A percentile compares a stretch with the other conserved stretches of the same genome.
phyloP scores from a whole-genome alignment of 345 rosid species.

The Eucalyptus paniculata region DNA sequence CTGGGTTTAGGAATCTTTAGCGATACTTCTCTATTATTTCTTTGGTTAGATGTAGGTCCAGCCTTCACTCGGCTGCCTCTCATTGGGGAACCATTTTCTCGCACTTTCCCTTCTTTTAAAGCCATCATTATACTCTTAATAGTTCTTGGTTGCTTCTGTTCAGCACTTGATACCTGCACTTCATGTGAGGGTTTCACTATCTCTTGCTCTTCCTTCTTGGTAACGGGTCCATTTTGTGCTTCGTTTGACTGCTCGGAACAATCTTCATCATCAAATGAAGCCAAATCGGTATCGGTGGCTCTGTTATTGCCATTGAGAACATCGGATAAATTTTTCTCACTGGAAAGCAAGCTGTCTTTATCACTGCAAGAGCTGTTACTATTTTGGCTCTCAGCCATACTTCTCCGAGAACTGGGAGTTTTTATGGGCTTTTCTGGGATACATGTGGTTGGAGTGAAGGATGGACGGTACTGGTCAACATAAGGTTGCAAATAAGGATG shows the following conservation, averaged over 20 bases:
- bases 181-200: conserved; percentile 19
- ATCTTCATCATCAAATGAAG: conserved; percentile 57
- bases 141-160: conserved; percentile 72
- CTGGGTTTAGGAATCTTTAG: conserved; percentile 57
- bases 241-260: conserved; percentile 30
- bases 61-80: conserved; percentile 51
- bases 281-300: conserved; percentile 39
- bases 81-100: conserved; percentile 83
- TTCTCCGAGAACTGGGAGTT: conserved; percentile 32
- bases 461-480: conserved; percentile 67
- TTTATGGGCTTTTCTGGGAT: conserved; percentile 44
- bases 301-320: conserved; percentile 27
- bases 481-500: conserved; percentile 92
- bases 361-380: conserved; percentile 80
- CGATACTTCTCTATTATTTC: conserved; percentile 40
- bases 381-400: conserved; percentile 84
- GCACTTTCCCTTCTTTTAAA: conserved; percentile 79
- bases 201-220: conserved; percentile 38
- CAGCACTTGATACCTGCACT: conserved; percentile 35
- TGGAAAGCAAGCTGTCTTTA: conserved; percentile 58
- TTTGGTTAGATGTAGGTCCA: conserved; percentile 29
- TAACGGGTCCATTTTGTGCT: conserved; percentile 23
- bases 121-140: conserved; percentile 83
- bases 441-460: conserved; percentile 26
- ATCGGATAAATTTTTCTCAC: conserved; percentile 25